Percentiles rank a stretch among this genome's conserved stretches.
phyloP scores from a whole-genome alignment of 2,329 filamentous ascomycete species.

The Tolypocladium endophyticum region DNA sequence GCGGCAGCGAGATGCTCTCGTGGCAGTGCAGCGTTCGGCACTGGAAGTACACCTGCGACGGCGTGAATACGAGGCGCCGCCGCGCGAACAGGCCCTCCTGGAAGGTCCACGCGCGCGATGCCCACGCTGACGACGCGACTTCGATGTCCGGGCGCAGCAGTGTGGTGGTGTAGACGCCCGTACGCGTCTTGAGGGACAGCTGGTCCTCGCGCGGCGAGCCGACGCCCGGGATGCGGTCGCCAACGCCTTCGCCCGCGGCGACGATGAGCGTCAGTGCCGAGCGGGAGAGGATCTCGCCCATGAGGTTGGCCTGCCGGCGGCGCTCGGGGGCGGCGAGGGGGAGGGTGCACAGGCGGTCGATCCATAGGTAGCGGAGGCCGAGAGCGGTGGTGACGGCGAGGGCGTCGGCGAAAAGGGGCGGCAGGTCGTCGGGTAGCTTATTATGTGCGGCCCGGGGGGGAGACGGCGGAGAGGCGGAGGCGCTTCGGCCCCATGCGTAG shows the following conservation, averaged over 20 bases:
- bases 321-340: slow-evolving; percentile 15
- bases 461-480: slow-evolving; percentile 5
- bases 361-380: slow-evolving; percentile 26
- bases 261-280: slow-evolving; percentile 23
- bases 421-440: slow-evolving; percentile 14
- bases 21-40: slow-evolving; percentile 25
- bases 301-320: slow-evolving; percentile 16
- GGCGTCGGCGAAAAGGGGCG: slow-evolving; percentile 21
- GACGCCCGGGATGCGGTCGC: slow-evolving; percentile 23
- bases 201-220: slow-evolving; percentile 22
- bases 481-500: slow-evolving; percentile 19
- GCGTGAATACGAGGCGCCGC: slow-evolving; percentile 24
- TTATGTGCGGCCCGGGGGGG: slow-evolving; percentile 2
- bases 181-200: slow-evolving; percentile 20
- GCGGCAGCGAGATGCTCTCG: slow-evolving; percentile 22
- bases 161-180: slow-evolving; percentile 23
- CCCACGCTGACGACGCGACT: slow-evolving; percentile 23
- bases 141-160: slow-evolving; percentile 24
- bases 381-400: slow-evolving; percentile 19
- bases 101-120: slow-evolving; percentile 23
- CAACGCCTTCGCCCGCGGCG: slow-evolving; percentile 18
- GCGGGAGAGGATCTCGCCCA: slow-evolving; percentile 22
- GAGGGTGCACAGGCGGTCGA: slow-evolving; percentile 24
- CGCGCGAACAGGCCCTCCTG: slow-evolving; percentile 25
- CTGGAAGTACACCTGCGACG: slow-evolving; percentile 27